Evolutionary conservation across 2,329 filamentous ascomycete species (phyloP).

Genomic region (Penicillium sp.): DNA sequence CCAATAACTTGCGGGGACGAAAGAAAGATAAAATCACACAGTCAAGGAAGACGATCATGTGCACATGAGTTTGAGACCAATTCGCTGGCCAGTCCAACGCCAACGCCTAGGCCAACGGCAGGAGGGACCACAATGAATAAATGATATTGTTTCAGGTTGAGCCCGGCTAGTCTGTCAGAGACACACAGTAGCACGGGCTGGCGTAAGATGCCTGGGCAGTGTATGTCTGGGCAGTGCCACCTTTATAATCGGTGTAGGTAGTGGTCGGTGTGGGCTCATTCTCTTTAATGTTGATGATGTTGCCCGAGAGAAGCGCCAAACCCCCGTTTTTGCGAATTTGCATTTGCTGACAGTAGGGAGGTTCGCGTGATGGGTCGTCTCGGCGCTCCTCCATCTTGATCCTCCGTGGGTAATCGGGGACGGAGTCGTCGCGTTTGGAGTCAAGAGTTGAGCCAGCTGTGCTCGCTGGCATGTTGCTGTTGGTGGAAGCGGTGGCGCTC

Average conservation of each 20-base stretch:
- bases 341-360: constrained; percentile 65
- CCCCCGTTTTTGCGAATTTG: constrained; percentile 53
- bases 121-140: constrained; percentile 17
- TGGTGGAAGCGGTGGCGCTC: constrained; percentile 18
- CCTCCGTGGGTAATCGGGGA: constrained; percentile 50
- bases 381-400: constrained; percentile 67
- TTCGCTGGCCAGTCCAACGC: constrained; percentile 19
- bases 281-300: constrained; percentile 34
- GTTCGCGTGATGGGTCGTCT: constrained; percentile 36
- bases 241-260: constrained; percentile 24
- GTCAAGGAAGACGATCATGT: constrained; percentile 20
- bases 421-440: constrained; percentile 11
- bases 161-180: constrained; percentile 30
- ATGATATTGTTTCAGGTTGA: constrained; percentile 17
- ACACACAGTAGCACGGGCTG: constrained; percentile 36
- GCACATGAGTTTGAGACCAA: constrained; percentile 21
- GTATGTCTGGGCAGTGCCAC: constrained; percentile 31
- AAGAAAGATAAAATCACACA: constrained; percentile 19
- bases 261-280: constrained; percentile 35
- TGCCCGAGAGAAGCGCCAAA: constrained; percentile 29
- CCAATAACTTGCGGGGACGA: constrained; percentile 4
- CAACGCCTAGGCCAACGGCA: constrained; percentile 20
- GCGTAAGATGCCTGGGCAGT: constrained; percentile 35
- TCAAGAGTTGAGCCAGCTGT: constrained; percentile 14
- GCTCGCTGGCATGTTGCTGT: constrained; percentile 17